Evolutionary conservation across 1,139 yeast species (phyloP), one percentile per base, ranked within the genome.

Genomic region (Yamadazyma sp.): DNA sequence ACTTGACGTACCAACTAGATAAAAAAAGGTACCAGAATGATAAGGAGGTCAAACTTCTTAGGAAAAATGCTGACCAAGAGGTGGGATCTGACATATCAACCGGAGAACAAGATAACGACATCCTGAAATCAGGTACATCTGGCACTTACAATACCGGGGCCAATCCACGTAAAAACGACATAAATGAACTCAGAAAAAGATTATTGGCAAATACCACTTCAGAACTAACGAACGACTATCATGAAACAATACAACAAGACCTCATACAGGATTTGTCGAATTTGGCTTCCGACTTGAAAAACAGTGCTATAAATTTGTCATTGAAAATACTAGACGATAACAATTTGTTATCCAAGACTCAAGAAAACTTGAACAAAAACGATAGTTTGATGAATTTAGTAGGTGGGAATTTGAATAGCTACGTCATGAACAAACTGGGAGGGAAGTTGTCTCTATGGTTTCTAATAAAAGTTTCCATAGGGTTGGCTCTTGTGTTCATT

Each of bases 221-320:
- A n/a, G 37, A 28, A 12, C 26, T 42, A 3, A 30, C 36, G 40
- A 69, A 69, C 47, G 60, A 62, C 11, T 68, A 69, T 50, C 76
- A 72, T 45, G 76, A 71, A 41, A 61, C 67, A 3, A 48, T 71
- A n/a, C 77, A 72, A 47, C 66, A 65, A 36, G 73, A 69, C 34
- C 58, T 72, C 8, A 53, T 70, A 17, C 54, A 51, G 31, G 77
- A 72, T 42, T 59, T 72, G 40, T 47, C 65, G 0, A 66, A 60
- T 22, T 55, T 72, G 40, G 73, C 75, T 0, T 42, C 63, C 2
- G 57, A 58, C 3, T 59, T 72, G 39, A 68, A 63, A 42, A 48
- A 55, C n/a, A 64, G 72, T 4, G 76, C 75, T 4, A 44, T 63
- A 12, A 53, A 53, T 10, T 59, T 72, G 26, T 61, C 71, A 5